Evolutionary conservation across 768 basidiomycete species (phyloP).

Genomic region (Daedalea quercina): DNA sequence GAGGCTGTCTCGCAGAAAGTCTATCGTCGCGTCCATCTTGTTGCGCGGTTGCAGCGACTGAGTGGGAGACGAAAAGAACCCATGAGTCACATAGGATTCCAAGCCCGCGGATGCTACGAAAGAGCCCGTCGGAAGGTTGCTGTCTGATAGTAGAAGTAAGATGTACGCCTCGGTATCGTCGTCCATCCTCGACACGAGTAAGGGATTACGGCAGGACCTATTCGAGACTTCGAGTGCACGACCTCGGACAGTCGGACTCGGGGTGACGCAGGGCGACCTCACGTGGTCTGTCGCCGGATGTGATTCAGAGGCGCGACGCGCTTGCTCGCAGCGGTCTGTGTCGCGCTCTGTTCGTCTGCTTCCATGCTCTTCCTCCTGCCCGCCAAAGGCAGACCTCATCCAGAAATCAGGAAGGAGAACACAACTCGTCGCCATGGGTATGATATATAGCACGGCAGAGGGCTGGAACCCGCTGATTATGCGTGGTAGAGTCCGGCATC

Average conservation of each 20-base stretch:
- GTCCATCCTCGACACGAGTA: conserved; percentile 14
- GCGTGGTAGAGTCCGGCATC: conserved; percentile 56
- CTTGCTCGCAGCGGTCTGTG: too few relatives aligned
- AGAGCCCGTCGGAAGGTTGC: conserved; percentile 93
- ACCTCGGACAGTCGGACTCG: too few relatives aligned
- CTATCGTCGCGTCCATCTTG: conserved; percentile 32
- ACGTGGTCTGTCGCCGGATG: background rate
- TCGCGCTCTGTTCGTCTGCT: too few relatives aligned
- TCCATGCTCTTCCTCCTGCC: conserved; percentile 4
- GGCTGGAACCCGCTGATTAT: background rate
- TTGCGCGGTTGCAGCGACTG: conserved; percentile 26
- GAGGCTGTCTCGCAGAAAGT: conserved; percentile 67
- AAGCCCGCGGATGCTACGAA: conserved; percentile 94
- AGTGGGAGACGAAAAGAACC: conserved; percentile 37
- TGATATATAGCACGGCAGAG: background rate
- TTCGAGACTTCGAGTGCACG: too few relatives aligned
- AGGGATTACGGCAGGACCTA: too few relatives aligned
- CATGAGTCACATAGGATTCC: conserved; percentile 86
- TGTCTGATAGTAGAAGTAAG: conserved; percentile 77
- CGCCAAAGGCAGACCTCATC: background rate
- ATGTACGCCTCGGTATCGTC: conserved; percentile 56
- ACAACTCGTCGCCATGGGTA: conserved; percentile 15
- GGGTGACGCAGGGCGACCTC: background rate
- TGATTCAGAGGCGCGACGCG: conserved; percentile 1
- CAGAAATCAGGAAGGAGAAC: background rate